Evolutionary conservation across 164 flowering plant genomes (phyloP).

Genomic region (Vitis rupestris): DNA sequence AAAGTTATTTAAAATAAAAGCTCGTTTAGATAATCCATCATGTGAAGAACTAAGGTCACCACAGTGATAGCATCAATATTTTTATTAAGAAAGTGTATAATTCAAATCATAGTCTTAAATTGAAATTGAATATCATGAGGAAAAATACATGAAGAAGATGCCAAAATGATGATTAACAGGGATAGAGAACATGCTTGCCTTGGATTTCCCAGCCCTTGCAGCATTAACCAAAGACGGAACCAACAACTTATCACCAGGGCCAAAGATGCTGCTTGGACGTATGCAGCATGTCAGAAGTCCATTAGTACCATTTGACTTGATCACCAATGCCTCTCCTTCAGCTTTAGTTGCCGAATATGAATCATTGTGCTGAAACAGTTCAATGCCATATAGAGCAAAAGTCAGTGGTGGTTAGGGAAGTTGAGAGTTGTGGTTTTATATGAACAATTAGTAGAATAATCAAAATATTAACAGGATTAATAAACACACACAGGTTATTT

Average conservation of each 20-base stretch:
- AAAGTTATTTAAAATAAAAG: not conserved
- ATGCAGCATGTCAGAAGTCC: constrained; percentile 94
- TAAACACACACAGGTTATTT: not conserved
- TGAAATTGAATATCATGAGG: not conserved
- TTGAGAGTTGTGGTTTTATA: not conserved
- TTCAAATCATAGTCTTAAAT: too few relatives aligned
- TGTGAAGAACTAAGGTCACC: too few relatives aligned
- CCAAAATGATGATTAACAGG: not conserved
- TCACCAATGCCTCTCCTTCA: constrained; percentile 81
- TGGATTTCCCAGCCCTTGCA: constrained; percentile 91
- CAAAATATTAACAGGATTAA: too few relatives aligned
- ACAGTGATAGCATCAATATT: too few relatives aligned
- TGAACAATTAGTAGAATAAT: not conserved
- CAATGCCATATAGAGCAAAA: constrained; percentile 7
- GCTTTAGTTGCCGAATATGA: constrained; percentile 94
- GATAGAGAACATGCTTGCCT: constrained; percentile 41
- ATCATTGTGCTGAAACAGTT: constrained; percentile 72
- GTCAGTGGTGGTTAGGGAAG: not conserved
- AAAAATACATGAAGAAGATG: not conserved
- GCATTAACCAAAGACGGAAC: constrained; percentile 90
- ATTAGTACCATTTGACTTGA: constrained; percentile 71
- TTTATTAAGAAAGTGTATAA: too few relatives aligned
- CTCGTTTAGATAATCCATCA: not conserved
- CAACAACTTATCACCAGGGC: constrained; percentile 91
- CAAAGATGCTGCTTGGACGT: constrained; percentile 97